Percentiles rank a stretch among this genome's conserved stretches.
Evolutionary conservation across 2,329 filamentous ascomycete species (phyloP).

Genomic region (Phaeosphaeriaceae sp.): DNA sequence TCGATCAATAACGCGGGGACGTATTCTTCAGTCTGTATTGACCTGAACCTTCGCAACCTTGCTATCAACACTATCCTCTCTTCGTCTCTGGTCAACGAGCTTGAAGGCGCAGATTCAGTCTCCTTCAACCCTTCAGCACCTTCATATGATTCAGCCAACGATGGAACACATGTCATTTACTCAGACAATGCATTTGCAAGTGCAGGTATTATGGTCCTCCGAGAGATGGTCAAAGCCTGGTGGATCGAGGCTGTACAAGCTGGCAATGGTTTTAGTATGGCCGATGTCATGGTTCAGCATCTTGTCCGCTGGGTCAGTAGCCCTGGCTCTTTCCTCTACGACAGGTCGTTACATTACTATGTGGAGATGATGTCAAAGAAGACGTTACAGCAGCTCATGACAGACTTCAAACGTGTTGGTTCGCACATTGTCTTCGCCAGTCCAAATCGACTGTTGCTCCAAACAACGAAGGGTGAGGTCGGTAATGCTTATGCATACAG

Average conservation of each 20-base stretch:
- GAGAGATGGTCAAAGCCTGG: conserved; percentile 99
- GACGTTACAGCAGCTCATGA: conserved; percentile 95
- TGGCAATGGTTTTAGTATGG: conserved; percentile 73
- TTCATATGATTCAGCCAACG: conserved; percentile 63
- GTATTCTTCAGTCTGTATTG: conserved; percentile 95
- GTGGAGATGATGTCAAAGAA: conserved; percentile 99
- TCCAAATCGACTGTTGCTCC: conserved; percentile 84
- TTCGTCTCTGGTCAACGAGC: conserved; percentile 93
- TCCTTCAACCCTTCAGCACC: conserved; percentile 79
- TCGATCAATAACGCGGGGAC: conserved; percentile 91
- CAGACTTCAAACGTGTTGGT: conserved; percentile 91
- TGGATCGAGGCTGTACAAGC: conserved; percentile 93
- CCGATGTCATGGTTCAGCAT: conserved; percentile 96
- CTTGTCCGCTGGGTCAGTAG: conserved; percentile 97
- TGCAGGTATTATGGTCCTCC: conserved; percentile 84
- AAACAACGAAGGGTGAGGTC: conserved; percentile 96
- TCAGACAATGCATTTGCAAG: conserved; percentile 93
- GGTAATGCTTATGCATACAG: conserved; percentile 96
- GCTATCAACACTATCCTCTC: conserved; percentile 98
- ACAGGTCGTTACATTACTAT: conserved; percentile 92
- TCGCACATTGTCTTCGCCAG: conserved; percentile 96
- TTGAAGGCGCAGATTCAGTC: conserved; percentile 86
- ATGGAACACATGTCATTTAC: conserved; percentile 73
- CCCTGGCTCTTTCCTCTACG: conserved; percentile 92
- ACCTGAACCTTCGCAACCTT: conserved; percentile 90